Base-by-base conservation (phyloP, 2,329 filamentous ascomycete genomes). In the Fusarium temperatum region DNA sequence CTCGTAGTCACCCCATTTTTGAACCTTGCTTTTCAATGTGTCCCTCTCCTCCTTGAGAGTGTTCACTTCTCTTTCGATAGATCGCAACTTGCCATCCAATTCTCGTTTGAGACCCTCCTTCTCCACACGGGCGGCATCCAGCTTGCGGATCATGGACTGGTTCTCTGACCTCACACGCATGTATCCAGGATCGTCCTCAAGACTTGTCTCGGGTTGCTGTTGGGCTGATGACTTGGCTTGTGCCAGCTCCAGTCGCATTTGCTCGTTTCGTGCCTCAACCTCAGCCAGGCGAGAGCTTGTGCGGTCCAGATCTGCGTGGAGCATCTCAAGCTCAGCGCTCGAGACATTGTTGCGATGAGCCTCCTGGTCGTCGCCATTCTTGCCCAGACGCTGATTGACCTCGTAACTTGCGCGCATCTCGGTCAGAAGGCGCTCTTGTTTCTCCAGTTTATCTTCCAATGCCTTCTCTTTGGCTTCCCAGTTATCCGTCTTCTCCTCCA, bases 351-450 rank as follows among this genome's bases (percentile, higher is more conserved):
- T 89, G 32, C 88, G 87, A 35, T 86, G 86, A 28, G 88, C 88
- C 35, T 86, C 84, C 32, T 89, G 88, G 24, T 85, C 84, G 26
- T 93, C 90, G 39, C 92, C 92, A 20, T 91, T 90, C 75, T 91
- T 92, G 58, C 92, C 95, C 57, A 99, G 86, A 57, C 96, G 90
- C 81, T 98, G 95, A 51, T 94, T 96, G 62, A 99, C 96, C 83
- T 99, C 96, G 80, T 98, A 98, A 84, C 92, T 98, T 32, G 96
- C 96, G 84, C 98, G 98, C 80, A 98, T 91, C 82, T 99, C 97
- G 79, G 93, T 98, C 76, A 99, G 84, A 44, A 99, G 84, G 12
- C 95, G 91, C 55, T 99, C 96, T 80, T 99, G 96, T 77, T 93
- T 97, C 82, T 98, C 96, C 7, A 97, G 87, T 84, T 98, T 98